Percentiles rank a stretch among this genome's conserved stretches.
phyloP scores from a whole-genome alignment of 495 filamentous ascomycete species.

The Endocarpon pusillum region DNA sequence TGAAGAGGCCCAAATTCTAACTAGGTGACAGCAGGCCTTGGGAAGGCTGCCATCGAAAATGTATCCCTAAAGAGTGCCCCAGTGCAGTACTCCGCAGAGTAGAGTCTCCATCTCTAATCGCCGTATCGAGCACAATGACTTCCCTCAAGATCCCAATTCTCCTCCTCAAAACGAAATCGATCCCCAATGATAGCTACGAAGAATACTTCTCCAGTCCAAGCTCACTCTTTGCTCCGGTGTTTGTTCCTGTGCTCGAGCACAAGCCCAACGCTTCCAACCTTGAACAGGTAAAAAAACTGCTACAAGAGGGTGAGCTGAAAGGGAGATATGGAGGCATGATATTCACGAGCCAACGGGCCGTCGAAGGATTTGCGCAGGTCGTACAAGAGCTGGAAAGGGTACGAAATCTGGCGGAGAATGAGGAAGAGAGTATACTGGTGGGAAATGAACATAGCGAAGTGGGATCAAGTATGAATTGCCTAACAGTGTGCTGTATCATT shows the following conservation, averaged over 20 bases:
- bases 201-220: constrained; percentile 41
- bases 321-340: constrained; percentile 63
- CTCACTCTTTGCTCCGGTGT: constrained; percentile 33
- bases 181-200: constrained; percentile 62
- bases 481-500: no score
- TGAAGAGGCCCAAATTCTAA: no score
- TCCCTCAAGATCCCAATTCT: constrained; percentile 46
- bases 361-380: constrained; percentile 65
- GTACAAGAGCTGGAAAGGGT: constrained; percentile 33
- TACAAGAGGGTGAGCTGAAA: constrained; percentile 18
- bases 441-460: no score
- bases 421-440: no score
- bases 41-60: no score
- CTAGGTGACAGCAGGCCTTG: no score
- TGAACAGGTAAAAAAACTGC: constrained; percentile 21
- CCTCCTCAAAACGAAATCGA: constrained; percentile 75
- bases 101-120: no score
- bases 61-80: no score
- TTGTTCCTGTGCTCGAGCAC: constrained; percentile 77
- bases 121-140: no score
- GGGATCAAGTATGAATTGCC: no score
- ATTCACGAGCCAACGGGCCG: constrained; percentile 87
- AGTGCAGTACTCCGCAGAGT: no score
- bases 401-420: no score
- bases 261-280: constrained; percentile 33